Evolutionary conservation across 257 asterid genomes (phyloP), one percentile per base, ranked within the genome.

Genomic region (Nicotiana attenuata): DNA sequence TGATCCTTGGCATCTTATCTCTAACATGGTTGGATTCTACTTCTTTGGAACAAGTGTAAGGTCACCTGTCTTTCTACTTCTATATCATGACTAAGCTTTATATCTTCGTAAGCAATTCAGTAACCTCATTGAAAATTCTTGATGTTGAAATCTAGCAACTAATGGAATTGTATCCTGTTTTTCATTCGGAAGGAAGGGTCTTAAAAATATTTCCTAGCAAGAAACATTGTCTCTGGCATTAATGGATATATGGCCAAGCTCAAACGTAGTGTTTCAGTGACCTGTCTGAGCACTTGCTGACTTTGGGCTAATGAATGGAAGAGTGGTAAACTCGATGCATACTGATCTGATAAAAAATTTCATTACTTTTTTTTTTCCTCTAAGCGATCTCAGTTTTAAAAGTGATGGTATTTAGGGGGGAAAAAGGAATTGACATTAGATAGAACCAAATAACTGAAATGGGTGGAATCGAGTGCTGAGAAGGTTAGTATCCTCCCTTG

Each of bases 11-110:
- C 98, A 96, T 88, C 88, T 96, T 41, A 50, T 88, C 38, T 75
- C 89, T 22, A 96, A 96, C 84, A 94, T 96, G 97, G 20, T 92
- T 22, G 98, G 97, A 56, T 93, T 96, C 85, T 94, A 91, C 89
- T 92, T 92, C 84, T 93, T 94, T 65, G 99, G 99, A 78, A 81
- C 64, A 78, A 91, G 93, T 81, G 99, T 96, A 92, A 94, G 97
- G 81, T 87, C 81, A 60, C 68, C 14, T 83, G 31, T 14, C 78
- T 79, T 47, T 78, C 79, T 53, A 50, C 63, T 73, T 52, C 5
- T 52, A 52, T 41, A 41, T 22, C 53, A 50, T 35, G 31, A 38
- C 56, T 11, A 69, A 69, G 57, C 13, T 69, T 38, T 41, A 29
- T 38, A 69, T 29, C 77, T 69, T n/a, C 6, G 33, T 69, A 69